Evolutionary conservation across 768 basidiomycete species (phyloP).

Genomic region (Favolaschia claudopus): DNA sequence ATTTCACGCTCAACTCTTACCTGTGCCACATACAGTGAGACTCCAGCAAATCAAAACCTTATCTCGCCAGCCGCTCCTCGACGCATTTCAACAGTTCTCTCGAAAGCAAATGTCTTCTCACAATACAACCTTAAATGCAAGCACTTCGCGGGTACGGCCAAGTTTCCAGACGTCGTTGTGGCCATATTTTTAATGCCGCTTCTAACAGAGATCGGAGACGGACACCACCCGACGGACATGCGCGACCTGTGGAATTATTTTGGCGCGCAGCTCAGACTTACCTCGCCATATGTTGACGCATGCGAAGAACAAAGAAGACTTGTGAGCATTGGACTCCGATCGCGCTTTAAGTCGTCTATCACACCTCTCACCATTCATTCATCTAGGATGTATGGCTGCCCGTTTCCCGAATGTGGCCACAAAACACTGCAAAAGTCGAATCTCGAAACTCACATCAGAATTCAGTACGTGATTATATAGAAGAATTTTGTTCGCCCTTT

Average conservation of each 20-base stretch:
- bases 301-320: conserved; percentile 28
- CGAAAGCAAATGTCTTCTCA: neutral
- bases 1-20: conserved; percentile 7
- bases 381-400: conserved; percentile 39
- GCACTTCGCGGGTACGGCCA: too few species aligned
- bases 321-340: conserved; percentile 2
- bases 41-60: too few species aligned
- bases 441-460: conserved; percentile 39
- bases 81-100: too few species aligned
- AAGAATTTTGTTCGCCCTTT: neutral
- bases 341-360: neutral
- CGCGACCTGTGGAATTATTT: conserved; percentile 16
- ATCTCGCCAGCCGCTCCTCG: too few species aligned
- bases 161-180: too few species aligned
- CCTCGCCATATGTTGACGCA: conserved; percentile 23
- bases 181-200: neutral
- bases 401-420: conserved; percentile 34
- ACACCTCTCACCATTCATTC: neutral
- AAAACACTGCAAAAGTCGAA: conserved; percentile 41
- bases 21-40: conserved; percentile 19
- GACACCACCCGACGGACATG: conserved; percentile 10
- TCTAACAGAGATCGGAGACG: conserved; percentile 4
- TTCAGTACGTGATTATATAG: conserved; percentile 33
- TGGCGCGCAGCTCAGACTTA: conserved; percentile 21
- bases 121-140: neutral